These are phyloP conservation scores for Seiridium cupressi DNA, from an alignment of 2,329 filamentous ascomycete genomes.

Conservation along the genomic window DNA sequence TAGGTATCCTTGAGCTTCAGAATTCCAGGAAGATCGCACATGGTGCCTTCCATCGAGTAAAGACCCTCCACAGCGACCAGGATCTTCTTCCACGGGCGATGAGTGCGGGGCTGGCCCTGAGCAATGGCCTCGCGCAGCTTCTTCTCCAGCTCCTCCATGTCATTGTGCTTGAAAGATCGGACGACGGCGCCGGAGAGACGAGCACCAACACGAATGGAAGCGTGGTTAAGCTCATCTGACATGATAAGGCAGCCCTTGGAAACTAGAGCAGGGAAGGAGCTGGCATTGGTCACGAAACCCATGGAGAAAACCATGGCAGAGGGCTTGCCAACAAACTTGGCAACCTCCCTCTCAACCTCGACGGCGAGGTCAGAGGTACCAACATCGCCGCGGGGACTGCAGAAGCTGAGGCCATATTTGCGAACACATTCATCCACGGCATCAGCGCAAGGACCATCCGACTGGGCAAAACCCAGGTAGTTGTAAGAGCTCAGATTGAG, in stretches of 20 bases:
- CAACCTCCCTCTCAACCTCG: slow-evolving; percentile 88
- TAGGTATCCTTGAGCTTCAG: slow-evolving; percentile 88
- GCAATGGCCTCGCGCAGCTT: slow-evolving; percentile 89
- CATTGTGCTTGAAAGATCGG: slow-evolving; percentile 95
- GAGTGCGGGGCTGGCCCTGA: slow-evolving; percentile 95
- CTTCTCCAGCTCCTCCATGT: slow-evolving; percentile 83
- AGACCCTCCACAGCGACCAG: slow-evolving; percentile 93
- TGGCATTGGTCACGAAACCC: slow-evolving; percentile 96
- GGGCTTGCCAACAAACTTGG: slow-evolving; percentile 90
- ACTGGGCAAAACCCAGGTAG: slow-evolving; percentile 97
- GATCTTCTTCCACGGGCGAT: slow-evolving; percentile 99
- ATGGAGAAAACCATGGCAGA: slow-evolving; percentile 97
- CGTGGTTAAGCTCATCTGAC: slow-evolving; percentile 96
- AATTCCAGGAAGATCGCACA: slow-evolving; percentile 94
- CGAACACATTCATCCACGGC: slow-evolving; percentile 81
- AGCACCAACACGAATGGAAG: slow-evolving; percentile 93
- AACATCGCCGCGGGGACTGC: slow-evolving; percentile 77
- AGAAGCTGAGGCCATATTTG: slow-evolving; percentile 80
- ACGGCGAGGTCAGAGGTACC: slow-evolving; percentile 85
- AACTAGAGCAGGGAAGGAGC: slow-evolving; percentile 86
- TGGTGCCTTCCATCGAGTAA: slow-evolving; percentile 99
- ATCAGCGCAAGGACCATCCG: slow-evolving; percentile 93
- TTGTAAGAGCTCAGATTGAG: slow-evolving; percentile 99
- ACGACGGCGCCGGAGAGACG: slow-evolving; percentile 94
- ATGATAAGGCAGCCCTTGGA: slow-evolving; percentile 92